Conservation (phyloP, 2,329 filamentous ascomycete species). For the Diaporthe sp. region DNA sequence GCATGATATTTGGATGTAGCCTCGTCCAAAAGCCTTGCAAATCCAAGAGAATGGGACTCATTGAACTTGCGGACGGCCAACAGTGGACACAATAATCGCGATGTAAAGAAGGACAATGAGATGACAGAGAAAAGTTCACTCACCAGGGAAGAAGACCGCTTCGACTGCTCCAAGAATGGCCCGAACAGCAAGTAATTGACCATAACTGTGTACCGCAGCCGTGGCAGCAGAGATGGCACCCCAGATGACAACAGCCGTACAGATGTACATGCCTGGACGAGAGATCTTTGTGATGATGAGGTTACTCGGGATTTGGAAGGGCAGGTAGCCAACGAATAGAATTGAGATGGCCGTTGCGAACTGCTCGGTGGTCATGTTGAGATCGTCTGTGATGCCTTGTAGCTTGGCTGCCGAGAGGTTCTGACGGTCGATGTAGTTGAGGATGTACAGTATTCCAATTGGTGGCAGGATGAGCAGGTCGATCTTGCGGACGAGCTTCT, state of each 20-base stretch:
- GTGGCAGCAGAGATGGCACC: conserved; percentile 50
- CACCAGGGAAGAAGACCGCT: conserved; percentile 53
- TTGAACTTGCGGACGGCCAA: background rate
- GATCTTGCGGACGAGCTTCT: conserved; percentile 41
- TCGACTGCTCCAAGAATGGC: conserved; percentile 54
- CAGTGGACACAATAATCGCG: background rate
- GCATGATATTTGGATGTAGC: background rate
- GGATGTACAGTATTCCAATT: conserved; percentile 54
- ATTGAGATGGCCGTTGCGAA: conserved; percentile 58
- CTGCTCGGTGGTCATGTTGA: conserved; percentile 52
- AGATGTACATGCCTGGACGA: conserved; percentile 48
- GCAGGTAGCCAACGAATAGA: conserved; percentile 60
- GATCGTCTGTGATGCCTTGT: conserved; percentile 55
- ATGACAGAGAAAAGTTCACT: background rate
- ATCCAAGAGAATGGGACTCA: background rate
- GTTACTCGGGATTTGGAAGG: conserved; percentile 55
- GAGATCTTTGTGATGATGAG: conserved; percentile 46
- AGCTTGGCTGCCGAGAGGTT: conserved; percentile 55
- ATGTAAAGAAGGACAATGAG: background rate
- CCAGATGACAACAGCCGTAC: conserved; percentile 49
- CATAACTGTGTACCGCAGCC: conserved; percentile 52
- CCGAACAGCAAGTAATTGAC: conserved; percentile 51
- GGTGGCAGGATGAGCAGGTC: conserved; percentile 42
- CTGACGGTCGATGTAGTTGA: conserved; percentile 57
- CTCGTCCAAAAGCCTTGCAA: background rate